phyloP scores from a whole-genome alignment of 2,329 filamentous ascomycete genomes.

The Fusarium pseudograminearum region DNA sequence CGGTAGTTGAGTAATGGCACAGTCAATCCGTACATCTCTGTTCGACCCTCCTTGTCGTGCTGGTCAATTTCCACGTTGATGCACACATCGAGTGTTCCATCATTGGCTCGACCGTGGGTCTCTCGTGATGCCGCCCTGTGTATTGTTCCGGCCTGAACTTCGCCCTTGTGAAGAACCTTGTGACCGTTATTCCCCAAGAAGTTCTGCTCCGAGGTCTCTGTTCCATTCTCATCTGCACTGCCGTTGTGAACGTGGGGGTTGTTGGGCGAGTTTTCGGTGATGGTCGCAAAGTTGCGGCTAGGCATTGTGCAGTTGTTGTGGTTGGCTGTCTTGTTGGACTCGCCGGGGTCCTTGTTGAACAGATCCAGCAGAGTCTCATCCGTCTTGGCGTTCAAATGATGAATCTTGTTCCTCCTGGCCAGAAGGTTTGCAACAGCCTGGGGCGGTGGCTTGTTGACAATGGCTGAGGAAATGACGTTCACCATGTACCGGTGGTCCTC shows the following conservation, averaged over 20 bases:
- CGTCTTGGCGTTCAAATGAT: slow-evolving; percentile 76
- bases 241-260: slow-evolving; percentile 50
- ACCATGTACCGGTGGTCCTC: slow-evolving; percentile 94
- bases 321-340: slow-evolving; percentile 75
- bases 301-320: slow-evolving; percentile 91
- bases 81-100: slow-evolving; percentile 80
- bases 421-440: slow-evolving; percentile 89
- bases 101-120: slow-evolving; percentile 66
- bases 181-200: slow-evolving; percentile 72
- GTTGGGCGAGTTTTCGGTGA: slow-evolving; percentile 85
- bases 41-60: slow-evolving; percentile 82
- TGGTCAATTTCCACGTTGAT: slow-evolving; percentile 91
- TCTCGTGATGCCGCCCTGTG: slow-evolving; percentile 77
- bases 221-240: slow-evolving; percentile 38
- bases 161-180: slow-evolving; percentile 78
- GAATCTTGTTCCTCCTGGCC: slow-evolving; percentile 87
- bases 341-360: slow-evolving; percentile 89
- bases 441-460: slow-evolving; percentile 94
- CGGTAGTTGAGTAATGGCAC: slow-evolving; percentile 75
- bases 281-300: slow-evolving; percentile 91
- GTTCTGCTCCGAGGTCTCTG: slow-evolving; percentile 36
- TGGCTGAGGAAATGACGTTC: slow-evolving; percentile 93
- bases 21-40: slow-evolving; percentile 84
- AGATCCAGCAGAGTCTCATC: slow-evolving; percentile 95
- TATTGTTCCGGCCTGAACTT: slow-evolving; percentile 79